Percentiles rank a stretch among this genome's conserved stretches.
phyloP scores from a whole-genome alignment of 169 alveolate species.

The Miamiensis avidus region DNA sequence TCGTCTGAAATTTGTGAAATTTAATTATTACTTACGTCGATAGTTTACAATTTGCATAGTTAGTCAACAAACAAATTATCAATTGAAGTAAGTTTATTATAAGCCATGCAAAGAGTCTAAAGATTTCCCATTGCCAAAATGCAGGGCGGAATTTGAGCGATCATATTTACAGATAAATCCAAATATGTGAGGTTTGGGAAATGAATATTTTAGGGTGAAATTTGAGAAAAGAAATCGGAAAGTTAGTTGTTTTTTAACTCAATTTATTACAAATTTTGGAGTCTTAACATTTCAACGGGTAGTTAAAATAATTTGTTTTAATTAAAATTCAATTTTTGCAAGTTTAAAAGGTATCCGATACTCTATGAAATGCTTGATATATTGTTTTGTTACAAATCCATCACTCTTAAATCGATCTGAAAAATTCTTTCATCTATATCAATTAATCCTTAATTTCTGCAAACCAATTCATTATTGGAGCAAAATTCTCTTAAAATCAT shows the following conservation, averaged over 20 bases:
- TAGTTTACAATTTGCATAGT: conserved; percentile 36
- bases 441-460: conserved; percentile 41
- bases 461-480: conserved; percentile 40
- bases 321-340: conserved; percentile 35
- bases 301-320: conserved; percentile 16
- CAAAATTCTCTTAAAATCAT: conserved; percentile 54
- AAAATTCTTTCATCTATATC: conserved; percentile 48
- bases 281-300: conserved; percentile 8
- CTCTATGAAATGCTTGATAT: conserved; percentile 40
- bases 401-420: conserved; percentile 14
- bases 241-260: background rate
- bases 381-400: conserved; percentile 54
- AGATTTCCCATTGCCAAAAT: conserved; percentile 33
- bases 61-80: conserved; percentile 39
- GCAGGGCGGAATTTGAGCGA: conserved; percentile 43
- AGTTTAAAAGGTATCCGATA: conserved; percentile 31
- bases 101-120: conserved; percentile 36
- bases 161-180: conserved; percentile 45
- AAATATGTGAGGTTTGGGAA: conserved; percentile 7
- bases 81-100: conserved; percentile 48
- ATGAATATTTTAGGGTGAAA: conserved; percentile 1
- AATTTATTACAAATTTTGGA: conserved; percentile 3
- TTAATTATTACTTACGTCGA: conserved; percentile 62
- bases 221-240: conserved; percentile 2
- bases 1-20: conserved; percentile 48